A percentile compares a stretch with the other conserved stretches of the same genome.
Evolutionary conservation across 1,284 basidiomycete genomes (phyloP).

Genomic region (Leccinum pachyderme): DNA sequence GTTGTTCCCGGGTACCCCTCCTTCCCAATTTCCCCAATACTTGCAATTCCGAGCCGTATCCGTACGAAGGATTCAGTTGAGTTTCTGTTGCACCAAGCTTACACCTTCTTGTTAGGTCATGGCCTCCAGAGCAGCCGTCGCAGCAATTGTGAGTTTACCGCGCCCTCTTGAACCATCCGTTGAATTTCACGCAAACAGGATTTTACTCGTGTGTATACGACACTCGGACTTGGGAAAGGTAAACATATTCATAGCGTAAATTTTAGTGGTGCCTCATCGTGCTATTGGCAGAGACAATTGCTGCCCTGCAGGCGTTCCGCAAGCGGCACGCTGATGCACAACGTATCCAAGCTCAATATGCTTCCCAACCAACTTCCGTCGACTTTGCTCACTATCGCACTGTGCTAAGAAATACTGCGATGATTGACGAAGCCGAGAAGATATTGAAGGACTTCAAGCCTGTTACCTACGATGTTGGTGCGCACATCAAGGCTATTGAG

Average conservation of each 20-base stretch:
- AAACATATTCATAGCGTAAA: constrained; percentile 18
- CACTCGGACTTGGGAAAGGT: constrained; percentile 93
- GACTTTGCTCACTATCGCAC: constrained; percentile 93
- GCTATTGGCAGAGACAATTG: constrained; percentile 73
- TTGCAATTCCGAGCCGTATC: constrained; percentile 11
- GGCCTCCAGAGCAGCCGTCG: constrained; percentile 80
- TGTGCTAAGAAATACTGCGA: constrained; percentile 88
- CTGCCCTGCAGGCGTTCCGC: constrained; percentile 92
- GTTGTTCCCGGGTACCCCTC: constrained; percentile 28
- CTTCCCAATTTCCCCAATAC: neutral
- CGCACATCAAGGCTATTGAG: constrained; percentile 95
- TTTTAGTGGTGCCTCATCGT: constrained; percentile 4
- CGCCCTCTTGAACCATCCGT: neutral
- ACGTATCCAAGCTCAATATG: constrained; percentile 69
- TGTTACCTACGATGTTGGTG: constrained; percentile 90
- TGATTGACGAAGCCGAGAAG: constrained; percentile 94
- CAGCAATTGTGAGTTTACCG: constrained; percentile 64
- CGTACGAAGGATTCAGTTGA: constrained; percentile 9
- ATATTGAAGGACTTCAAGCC: constrained; percentile 90
- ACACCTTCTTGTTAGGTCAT: constrained; percentile 38
- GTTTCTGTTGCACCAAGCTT: constrained; percentile 1
- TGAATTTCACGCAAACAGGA: constrained; percentile 53
- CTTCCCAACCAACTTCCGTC: constrained; percentile 74
- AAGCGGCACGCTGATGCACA: constrained; percentile 92
- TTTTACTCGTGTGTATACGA: constrained; percentile 88